phyloP scores from a whole-genome alignment of 805 yeast species.

The Metschnikowia cubensis region DNA sequence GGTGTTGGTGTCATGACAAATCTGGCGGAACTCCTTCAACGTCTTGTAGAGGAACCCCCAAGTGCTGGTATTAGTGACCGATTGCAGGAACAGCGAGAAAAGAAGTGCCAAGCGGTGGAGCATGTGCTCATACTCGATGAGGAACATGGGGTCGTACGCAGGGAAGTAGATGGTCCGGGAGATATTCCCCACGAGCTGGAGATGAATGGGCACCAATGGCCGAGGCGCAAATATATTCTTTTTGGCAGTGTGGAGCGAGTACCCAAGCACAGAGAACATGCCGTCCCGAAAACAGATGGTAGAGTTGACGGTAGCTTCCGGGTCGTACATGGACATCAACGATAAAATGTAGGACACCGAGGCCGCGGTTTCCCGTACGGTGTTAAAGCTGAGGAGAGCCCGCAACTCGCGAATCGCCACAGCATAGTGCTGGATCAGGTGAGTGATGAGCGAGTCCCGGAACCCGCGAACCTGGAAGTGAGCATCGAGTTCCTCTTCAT shows the following conservation, averaged over 20 bases:
- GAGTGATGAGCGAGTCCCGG: conserved; percentile 27
- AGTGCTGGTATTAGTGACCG: conserved; percentile 6
- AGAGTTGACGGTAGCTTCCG: conserved; percentile 36
- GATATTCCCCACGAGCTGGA: conserved; percentile 33
- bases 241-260: conserved; percentile 18
- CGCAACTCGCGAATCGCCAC: conserved; percentile 33
- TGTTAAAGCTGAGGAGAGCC: conserved; percentile 24
- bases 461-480: conserved; percentile 14
- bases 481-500: conserved; percentile 6
- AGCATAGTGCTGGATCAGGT: conserved; percentile 35
- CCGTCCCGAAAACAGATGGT: conserved; percentile 40
- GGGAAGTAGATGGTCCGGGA: conserved; percentile 34
- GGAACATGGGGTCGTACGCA: conserved; percentile 29
- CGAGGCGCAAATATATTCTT: conserved; percentile 11
- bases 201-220: conserved; percentile 28
- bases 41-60: conserved; percentile 20
- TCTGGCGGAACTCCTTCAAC: conserved; percentile 23
- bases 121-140: conserved; percentile 26
- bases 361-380: conserved; percentile 30
- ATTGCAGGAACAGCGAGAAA: conserved; percentile 4
- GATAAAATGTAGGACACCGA: conserved; percentile 35
- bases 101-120: conserved; percentile 23
- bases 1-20: conserved; percentile 22
- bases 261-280: conserved; percentile 32
- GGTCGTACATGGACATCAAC: conserved; percentile 41